Percentiles rank a stretch among this genome's conserved stretches.
Conservation (phyloP, 208 protist genomes). For the Wallacemonas sp. region DNA sequence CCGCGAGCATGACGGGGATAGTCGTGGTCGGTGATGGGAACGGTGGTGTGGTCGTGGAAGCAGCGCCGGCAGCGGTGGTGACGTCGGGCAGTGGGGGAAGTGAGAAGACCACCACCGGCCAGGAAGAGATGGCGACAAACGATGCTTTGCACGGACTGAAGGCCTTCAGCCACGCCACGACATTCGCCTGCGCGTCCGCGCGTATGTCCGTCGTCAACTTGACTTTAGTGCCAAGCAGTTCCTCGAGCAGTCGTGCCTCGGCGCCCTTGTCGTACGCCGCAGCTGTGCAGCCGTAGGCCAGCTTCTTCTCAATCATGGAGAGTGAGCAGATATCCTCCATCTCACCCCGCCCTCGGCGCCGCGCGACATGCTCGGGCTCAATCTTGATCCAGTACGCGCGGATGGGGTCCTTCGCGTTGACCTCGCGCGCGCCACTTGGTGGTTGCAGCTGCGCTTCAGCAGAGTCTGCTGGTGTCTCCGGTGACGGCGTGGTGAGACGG, state of each 20-base stretch:
- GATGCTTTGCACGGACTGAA: slow-evolving; percentile 25
- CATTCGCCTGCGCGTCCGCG: background rate
- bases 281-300: slow-evolving; percentile 40
- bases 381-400: slow-evolving; percentile 46
- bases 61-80: background rate
- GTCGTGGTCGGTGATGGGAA: slow-evolving; percentile 3
- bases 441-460: background rate
- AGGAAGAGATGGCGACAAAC: slow-evolving; percentile 32
- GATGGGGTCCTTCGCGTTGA: slow-evolving; percentile 21
- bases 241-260: background rate
- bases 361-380: slow-evolving; percentile 22
- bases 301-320: slow-evolving; percentile 28
- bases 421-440: background rate
- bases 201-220: background rate
- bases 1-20: slow-evolving; percentile 23
- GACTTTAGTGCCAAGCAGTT: background rate
- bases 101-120: slow-evolving; percentile 15
- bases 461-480: background rate
- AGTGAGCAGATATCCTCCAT: slow-evolving; percentile 26
- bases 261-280: background rate
- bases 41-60: background rate
- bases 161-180: slow-evolving; percentile 4
- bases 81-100: slow-evolving; percentile 16
- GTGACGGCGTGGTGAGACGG: background rate
- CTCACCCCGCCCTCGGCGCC: slow-evolving; percentile 8